phyloP scores from a whole-genome alignment of 2,329 filamentous ascomycete genomes.

The Apiospora rasikravindrae region DNA sequence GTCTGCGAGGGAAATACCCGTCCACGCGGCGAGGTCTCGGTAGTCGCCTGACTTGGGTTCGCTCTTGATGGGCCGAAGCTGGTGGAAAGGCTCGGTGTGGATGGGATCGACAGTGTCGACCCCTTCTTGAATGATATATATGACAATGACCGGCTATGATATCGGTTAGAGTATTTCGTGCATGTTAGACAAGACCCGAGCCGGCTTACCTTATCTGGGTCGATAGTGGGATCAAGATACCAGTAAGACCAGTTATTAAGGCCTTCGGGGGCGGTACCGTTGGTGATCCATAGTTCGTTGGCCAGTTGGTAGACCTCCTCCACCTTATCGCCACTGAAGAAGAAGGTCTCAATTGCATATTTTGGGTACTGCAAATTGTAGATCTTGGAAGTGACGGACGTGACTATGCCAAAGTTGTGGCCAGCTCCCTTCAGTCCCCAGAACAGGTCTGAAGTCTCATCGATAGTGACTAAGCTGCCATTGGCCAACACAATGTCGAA shows the following conservation, averaged over 20 bases:
- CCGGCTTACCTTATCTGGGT: constrained; percentile 45
- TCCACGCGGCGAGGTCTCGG: constrained; percentile 50
- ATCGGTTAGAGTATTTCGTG: not conserved
- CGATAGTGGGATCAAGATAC: constrained; percentile 45
- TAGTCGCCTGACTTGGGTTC: constrained; percentile 47
- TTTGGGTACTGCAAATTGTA: constrained; percentile 45
- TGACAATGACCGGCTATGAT: constrained; percentile 45
- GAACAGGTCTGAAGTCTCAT: constrained; percentile 55
- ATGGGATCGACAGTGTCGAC: constrained; percentile 44
- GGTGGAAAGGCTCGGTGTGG: constrained; percentile 49
- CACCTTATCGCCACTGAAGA: constrained; percentile 51
- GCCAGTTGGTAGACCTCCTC: constrained; percentile 48
- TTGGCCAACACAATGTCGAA: constrained; percentile 58
- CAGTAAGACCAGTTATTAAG: constrained; percentile 58
- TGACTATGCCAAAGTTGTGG: constrained; percentile 64
- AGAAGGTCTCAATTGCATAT: constrained; percentile 47
- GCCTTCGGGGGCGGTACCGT: constrained; percentile 46
- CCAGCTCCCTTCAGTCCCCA: constrained; percentile 64
- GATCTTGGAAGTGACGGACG: constrained; percentile 50
- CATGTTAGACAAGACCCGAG: not conserved
- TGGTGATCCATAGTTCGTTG: constrained; percentile 42
- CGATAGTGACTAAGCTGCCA: constrained; percentile 46
- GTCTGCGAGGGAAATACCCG: constrained; percentile 42
- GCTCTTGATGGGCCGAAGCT: constrained; percentile 42
- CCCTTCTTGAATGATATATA: constrained; percentile 50